A percentile compares a stretch with the other conserved stretches of the same genome.
Evolutionary conservation across 2,329 filamentous ascomycete species (phyloP).

Genomic region (Aspergillus udagawae): DNA sequence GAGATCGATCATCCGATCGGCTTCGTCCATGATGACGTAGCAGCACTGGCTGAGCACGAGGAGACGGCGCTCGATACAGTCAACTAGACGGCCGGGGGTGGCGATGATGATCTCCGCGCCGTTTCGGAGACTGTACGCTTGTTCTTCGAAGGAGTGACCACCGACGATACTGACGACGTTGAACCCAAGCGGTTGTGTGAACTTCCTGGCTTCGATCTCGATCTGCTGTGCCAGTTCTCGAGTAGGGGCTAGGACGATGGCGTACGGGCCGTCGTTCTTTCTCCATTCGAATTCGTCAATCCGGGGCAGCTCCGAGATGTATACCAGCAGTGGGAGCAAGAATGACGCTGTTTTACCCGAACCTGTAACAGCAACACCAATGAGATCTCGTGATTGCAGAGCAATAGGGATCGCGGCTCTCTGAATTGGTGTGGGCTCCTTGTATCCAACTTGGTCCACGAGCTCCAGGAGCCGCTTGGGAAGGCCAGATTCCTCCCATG

Average conservation of each 20-base stretch:
- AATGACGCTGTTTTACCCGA: constrained; percentile 98
- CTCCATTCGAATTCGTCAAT: constrained; percentile 76
- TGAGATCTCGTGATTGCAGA: constrained; percentile 87
- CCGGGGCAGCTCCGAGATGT: constrained; percentile 85
- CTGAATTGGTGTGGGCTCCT: constrained; percentile 87
- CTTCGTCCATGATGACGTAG: constrained; percentile 99
- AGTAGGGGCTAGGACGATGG: constrained; percentile 93
- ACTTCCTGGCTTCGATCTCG: constrained; percentile 88
- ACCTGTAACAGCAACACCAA: constrained; percentile 95
- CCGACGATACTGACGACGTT: constrained; percentile 97
- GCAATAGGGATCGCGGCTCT: constrained; percentile 94
- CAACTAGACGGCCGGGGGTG: constrained; percentile 93
- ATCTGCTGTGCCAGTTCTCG: constrained; percentile 98
- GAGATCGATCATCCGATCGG: constrained; percentile 97
- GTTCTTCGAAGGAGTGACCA: constrained; percentile 91
- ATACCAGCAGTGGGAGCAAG: constrained; percentile 83
- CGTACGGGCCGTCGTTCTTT: constrained; percentile 93
- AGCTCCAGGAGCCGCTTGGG: constrained; percentile 76
- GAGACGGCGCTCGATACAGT: constrained; percentile 91
- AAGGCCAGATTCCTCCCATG: constrained; percentile 80
- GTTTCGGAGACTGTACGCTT: constrained; percentile 82
- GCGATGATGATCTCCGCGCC: constrained; percentile 97
- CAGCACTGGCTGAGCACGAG: constrained; percentile 94
- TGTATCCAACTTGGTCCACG: constrained; percentile 80
- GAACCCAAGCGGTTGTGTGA: constrained; percentile 85